phyloP scores from a whole-genome alignment of 345 rosid genomes.

The Eutrema yunnanense region DNA sequence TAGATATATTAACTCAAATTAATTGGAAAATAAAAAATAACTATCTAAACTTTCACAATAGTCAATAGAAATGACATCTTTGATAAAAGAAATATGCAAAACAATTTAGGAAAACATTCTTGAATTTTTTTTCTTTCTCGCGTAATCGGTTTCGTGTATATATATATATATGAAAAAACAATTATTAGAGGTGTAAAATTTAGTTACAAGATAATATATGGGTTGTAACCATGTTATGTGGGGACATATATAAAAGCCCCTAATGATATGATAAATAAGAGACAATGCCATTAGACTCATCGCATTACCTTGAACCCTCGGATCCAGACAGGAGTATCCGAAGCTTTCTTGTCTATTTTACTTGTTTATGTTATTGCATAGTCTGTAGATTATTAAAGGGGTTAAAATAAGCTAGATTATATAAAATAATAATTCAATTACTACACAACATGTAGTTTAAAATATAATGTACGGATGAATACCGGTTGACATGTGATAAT shows the following conservation, averaged over 20 bases:
- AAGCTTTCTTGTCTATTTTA: constrained; percentile 15
- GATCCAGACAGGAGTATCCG: constrained; percentile 16
- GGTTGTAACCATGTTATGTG: constrained; percentile 21
- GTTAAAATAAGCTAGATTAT: not conserved
- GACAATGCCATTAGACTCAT: constrained; percentile 18
- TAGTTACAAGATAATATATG: not conserved
- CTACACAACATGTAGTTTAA: not conserved
- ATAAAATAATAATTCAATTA: not conserved
- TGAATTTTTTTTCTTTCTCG: not conserved
- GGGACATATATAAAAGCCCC: constrained; percentile 9
- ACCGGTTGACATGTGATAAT: constrained; percentile 30
- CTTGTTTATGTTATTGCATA: constrained; percentile 15
- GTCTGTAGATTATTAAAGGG: not conserved
- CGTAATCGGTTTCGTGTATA: no score
- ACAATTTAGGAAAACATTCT: not conserved
- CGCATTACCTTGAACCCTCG: constrained; percentile 20
- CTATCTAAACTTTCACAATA: not conserved
- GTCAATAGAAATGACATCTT: not conserved
- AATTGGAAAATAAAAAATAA: not conserved
- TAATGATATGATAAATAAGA: constrained; percentile 9
- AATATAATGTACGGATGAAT: constrained; percentile 30
- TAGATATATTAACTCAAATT: not conserved
- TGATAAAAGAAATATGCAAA: not conserved
- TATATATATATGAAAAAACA: no score
- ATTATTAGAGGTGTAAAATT: no score